phyloP scores from a whole-genome alignment of 345 rosid species.

The Camelina neglecta region DNA sequence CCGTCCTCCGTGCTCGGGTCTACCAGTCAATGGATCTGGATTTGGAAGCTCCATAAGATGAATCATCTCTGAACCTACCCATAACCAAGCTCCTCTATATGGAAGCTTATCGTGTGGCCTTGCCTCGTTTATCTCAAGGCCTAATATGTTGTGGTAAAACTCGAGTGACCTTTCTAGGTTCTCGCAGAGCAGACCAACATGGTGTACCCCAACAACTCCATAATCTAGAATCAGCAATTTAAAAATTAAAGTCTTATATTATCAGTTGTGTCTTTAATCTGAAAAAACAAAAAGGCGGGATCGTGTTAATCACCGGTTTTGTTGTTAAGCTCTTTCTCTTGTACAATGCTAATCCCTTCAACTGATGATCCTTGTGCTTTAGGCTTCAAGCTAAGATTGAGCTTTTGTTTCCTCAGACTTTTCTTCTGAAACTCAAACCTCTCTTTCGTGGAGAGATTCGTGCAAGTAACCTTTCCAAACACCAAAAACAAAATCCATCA shows the following conservation, averaged over 20 bases:
- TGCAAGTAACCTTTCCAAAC: constrained; percentile 28
- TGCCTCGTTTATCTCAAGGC: constrained; percentile 90
- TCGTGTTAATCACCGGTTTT: constrained; percentile 52
- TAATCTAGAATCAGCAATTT: constrained; percentile 57
- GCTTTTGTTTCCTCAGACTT: constrained; percentile 39
- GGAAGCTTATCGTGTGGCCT: constrained; percentile 96
- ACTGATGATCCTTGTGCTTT: constrained; percentile 57
- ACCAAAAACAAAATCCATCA: constrained; percentile 14
- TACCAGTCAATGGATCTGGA: constrained; percentile 91
- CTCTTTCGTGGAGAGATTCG: constrained; percentile 37
- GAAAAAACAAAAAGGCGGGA: background rate
- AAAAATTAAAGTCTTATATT: background rate
- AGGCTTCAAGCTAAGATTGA: constrained; percentile 39
- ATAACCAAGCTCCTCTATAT: constrained; percentile 91
- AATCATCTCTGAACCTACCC: constrained; percentile 98
- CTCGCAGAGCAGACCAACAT: constrained; percentile 85
- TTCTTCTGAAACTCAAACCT: constrained; percentile 39
- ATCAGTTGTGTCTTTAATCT: background rate
- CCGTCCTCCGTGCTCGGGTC: constrained; percentile 91
- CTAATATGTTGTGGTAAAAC: constrained; percentile 80
- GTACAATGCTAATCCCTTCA: constrained; percentile 51
- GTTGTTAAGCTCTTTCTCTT: constrained; percentile 53
- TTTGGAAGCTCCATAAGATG: constrained; percentile 99
- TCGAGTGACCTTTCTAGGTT: constrained; percentile 86
- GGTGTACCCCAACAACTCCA: constrained; percentile 83